Conservation (phyloP, 75 land plant genomes). For the Larix kaempferi region DNA sequence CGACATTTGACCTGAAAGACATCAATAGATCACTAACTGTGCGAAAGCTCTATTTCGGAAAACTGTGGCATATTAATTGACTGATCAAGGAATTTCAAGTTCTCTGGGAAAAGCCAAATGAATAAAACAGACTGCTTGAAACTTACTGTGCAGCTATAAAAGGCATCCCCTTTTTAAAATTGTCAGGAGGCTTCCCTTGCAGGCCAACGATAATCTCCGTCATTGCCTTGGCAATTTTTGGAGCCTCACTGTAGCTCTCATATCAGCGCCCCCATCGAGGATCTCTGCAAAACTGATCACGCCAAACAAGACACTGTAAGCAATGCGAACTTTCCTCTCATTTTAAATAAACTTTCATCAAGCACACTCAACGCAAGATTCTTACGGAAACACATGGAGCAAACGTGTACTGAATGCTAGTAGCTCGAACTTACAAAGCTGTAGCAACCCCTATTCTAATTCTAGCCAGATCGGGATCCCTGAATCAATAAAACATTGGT, state of each 20-base stretch:
- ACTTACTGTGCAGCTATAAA: slow-evolving; percentile 52
- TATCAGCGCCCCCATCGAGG: slow-evolving; percentile 91
- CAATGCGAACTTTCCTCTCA: not conserved
- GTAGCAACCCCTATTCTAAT: slow-evolving; percentile 76
- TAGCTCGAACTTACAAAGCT: slow-evolving; percentile 64
- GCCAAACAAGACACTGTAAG: not conserved
- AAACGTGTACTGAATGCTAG: slow-evolving; percentile 63
- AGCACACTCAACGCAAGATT: not conserved
- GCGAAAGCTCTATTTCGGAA: not conserved
- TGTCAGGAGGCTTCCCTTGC: slow-evolving; percentile 51
- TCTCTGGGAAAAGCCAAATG: not conserved
- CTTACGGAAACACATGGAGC: slow-evolving; percentile 78
- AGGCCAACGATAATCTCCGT: slow-evolving; percentile 66
- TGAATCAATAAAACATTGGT: not conserved
- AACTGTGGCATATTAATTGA: not conserved
- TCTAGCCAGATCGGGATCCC: not conserved
- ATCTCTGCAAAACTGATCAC: slow-evolving; percentile 72
- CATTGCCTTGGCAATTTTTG: slow-evolving; percentile 50
- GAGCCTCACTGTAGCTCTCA: slow-evolving; percentile 90
- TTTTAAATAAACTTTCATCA: not conserved
- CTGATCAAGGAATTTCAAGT: not conserved
- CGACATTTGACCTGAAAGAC: slow-evolving; percentile 44
- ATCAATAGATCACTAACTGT: slow-evolving; percentile 6
- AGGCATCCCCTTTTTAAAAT: slow-evolving; percentile 33
- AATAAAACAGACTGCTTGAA: not conserved